Conservation (phyloP, 83 land plant genomes). For the Thuja plicata region DNA sequence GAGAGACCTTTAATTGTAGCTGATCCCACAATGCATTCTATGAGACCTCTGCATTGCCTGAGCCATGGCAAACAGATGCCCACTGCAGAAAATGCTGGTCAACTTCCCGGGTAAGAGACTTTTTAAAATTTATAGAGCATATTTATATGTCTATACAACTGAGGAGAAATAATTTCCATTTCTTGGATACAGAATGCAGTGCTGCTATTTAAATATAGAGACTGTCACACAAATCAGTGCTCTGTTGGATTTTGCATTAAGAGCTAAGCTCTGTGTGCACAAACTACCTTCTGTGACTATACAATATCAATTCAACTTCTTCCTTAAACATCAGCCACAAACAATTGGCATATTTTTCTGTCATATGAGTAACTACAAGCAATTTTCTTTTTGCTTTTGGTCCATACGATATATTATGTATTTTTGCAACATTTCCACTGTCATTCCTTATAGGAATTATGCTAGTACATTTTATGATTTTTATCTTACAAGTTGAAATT, state of each 20-base stretch:
- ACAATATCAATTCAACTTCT: neutral
- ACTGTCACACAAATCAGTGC: neutral
- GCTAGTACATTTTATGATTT: neutral
- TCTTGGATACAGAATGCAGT: neutral
- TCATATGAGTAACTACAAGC: neutral
- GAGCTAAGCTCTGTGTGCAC: neutral
- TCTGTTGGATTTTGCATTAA: neutral
- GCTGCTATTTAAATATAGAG: neutral
- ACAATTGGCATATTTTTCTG: neutral
- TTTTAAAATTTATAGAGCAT: neutral
- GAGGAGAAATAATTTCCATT: neutral
- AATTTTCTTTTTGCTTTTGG: too few species aligned
- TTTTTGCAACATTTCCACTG: neutral
- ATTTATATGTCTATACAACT: neutral
- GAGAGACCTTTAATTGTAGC: constrained; percentile 24
- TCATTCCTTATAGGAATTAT: neutral
- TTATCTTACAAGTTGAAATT: neutral
- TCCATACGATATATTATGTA: too few species aligned
- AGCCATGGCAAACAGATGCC: constrained; percentile 73
- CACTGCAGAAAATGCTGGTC: constrained; percentile 54
- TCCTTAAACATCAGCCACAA: neutral
- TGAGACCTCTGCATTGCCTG: constrained; percentile 50
- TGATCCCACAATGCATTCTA: constrained; percentile 12
- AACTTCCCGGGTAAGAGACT: constrained; percentile 49
- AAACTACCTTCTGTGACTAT: neutral